phyloP scores from a whole-genome alignment of 805 yeast genomes.

The Wickerhamomyces bovis region DNA sequence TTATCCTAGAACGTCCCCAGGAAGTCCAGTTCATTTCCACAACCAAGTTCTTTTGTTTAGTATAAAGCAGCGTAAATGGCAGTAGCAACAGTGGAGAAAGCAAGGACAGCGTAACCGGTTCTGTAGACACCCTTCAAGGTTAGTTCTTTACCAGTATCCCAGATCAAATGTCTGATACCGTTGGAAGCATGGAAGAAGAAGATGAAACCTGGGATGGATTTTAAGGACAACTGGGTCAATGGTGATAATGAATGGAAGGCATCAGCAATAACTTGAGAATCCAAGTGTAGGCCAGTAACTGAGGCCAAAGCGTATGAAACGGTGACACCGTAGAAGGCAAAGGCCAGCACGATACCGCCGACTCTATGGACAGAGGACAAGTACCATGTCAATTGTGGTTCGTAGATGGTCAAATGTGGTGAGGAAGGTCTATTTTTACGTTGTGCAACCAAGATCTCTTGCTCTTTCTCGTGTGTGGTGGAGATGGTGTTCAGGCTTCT shows the following conservation, averaged over 20 bases:
- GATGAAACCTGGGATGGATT: constrained; percentile 71
- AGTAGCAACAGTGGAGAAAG: constrained; percentile 50
- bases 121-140: constrained; percentile 83
- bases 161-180: constrained; percentile 87
- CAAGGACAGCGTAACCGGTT: constrained; percentile 85
- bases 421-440: constrained; percentile 84
- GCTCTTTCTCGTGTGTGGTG: constrained; percentile 58
- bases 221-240: constrained; percentile 52
- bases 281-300: constrained; percentile 45
- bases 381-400: constrained; percentile 84
- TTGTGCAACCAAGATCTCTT: constrained; percentile 69
- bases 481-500: constrained; percentile 33
- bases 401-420: constrained; percentile 84
- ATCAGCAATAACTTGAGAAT: constrained; percentile 28
- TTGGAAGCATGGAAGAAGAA: constrained; percentile 82
- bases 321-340: constrained; percentile 72
- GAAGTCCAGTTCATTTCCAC: too few relatives aligned
- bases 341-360: constrained; percentile 79
- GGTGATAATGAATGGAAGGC: constrained; percentile 53
- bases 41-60: neutral
- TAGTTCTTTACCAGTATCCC: constrained; percentile 86
- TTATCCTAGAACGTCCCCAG: too few relatives aligned
- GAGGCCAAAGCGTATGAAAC: constrained; percentile 69
- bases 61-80: constrained; percentile 32
- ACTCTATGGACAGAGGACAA: constrained; percentile 82